These are phyloP conservation scores for Rhodosorus marinus DNA, from an alignment of 23 red algal species.

Conservation along the genomic window DNA sequence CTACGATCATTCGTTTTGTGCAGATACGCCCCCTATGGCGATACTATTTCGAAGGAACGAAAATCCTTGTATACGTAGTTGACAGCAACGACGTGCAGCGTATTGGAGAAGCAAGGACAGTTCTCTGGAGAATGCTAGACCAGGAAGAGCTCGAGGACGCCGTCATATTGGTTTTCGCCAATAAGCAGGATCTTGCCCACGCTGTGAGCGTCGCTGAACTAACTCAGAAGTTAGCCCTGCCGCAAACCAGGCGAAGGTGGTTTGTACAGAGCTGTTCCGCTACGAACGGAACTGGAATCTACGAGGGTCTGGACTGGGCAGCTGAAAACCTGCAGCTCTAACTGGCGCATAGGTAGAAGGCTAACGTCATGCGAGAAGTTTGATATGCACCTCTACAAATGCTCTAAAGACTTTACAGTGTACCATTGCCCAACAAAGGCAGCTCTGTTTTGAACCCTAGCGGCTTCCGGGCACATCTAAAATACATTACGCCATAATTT, in stretches of 20 bases:
- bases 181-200: conserved; percentile 68
- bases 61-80: conserved; percentile 67
- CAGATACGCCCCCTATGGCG: conserved; percentile 64
- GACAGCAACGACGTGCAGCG: conserved; percentile 29
- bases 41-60: conserved; percentile 33
- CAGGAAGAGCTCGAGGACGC: conserved; percentile 4
- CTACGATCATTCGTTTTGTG: no score
- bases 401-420: no score
- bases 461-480: no score
- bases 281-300: not conserved
- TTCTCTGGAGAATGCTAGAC: conserved; percentile 34
- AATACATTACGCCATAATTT: no score
- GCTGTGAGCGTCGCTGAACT: conserved; percentile 32
- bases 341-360: no score
- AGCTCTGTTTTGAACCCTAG: no score
- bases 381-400: no score
- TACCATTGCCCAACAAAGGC: no score
- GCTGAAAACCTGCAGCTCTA: no score
- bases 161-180: conserved; percentile 53
- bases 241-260: not conserved
- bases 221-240: conserved; percentile 38
- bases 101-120: conserved; percentile 21
- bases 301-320: not conserved
- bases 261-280: not conserved
- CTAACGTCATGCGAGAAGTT: no score